Conservation (phyloP, 2,329 filamentous ascomycete species). For the Aspergillus awamori region DNA sequence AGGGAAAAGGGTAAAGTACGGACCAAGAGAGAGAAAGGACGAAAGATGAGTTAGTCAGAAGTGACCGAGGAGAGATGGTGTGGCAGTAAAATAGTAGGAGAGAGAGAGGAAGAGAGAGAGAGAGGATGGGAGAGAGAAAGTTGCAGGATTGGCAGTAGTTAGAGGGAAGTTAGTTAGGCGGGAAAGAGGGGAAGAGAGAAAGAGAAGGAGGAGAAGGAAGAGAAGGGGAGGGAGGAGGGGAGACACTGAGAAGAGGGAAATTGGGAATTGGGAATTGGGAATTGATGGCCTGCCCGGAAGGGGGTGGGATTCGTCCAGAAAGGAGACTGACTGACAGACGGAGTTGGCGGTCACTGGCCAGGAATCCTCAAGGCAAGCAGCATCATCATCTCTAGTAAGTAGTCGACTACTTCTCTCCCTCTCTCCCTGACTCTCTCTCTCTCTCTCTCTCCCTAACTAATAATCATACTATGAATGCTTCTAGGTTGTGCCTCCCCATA, state of each 20-base stretch:
- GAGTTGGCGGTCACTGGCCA: conserved; percentile 3
- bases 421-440: neutral
- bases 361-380: conserved; percentile 5
- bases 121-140: conserved; percentile 18
- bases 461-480: conserved; percentile 2
- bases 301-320: neutral
- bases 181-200: conserved; percentile 21
- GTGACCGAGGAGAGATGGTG: conserved; percentile 7
- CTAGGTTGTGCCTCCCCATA: neutral
- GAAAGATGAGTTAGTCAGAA: conserved; percentile 1
- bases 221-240: conserved; percentile 12
- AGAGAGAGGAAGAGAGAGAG: conserved; percentile 10
- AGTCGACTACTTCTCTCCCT: too few species aligned
- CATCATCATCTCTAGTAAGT: neutral
- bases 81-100: conserved; percentile 2
- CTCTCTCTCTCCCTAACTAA: too few species aligned
- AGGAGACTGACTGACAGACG: too few species aligned
- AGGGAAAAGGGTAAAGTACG: conserved; percentile 18
- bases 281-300: conserved; percentile 9
- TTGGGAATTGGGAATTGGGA: neutral
- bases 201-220: conserved; percentile 25
- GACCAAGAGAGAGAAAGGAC: conserved; percentile 16
- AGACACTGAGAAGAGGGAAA: neutral
- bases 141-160: conserved; percentile 12
- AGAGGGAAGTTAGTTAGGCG: conserved; percentile 10